Evolutionary conservation across 768 basidiomycete genomes (phyloP).

Genomic region (Russula compacta): DNA sequence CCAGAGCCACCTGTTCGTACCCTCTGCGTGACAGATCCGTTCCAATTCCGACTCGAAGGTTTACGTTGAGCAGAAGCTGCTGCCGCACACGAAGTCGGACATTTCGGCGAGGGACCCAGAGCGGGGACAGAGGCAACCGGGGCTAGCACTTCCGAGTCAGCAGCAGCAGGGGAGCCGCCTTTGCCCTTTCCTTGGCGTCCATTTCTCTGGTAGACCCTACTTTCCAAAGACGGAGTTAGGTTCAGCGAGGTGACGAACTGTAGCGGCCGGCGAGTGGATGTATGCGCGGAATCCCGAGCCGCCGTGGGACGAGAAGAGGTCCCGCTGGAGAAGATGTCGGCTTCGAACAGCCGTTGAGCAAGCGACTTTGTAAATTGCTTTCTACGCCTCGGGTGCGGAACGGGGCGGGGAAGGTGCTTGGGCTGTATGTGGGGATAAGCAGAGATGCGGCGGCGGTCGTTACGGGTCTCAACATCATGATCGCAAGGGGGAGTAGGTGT

Average conservation of each 20-base stretch:
- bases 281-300: conserved; percentile 5
- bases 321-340: conserved; percentile 18
- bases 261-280: conserved; percentile 13
- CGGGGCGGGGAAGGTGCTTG: background rate
- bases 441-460: background rate
- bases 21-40: background rate
- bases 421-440: background rate
- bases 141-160: background rate
- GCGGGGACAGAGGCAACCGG: background rate
- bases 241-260: conserved; percentile 8
- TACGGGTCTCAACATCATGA: background rate
- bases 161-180: background rate
- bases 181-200: background rate
- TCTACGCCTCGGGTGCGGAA: conserved; percentile 1
- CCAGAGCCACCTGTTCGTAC: background rate
- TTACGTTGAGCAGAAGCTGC: background rate
- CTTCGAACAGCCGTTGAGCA: conserved; percentile 18
- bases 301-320: background rate
- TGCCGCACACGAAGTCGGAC: background rate
- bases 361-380: conserved; percentile 12
- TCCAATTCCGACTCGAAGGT: background rate
- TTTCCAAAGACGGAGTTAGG: conserved; percentile 1
- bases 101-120: background rate
- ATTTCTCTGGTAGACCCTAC: background rate
- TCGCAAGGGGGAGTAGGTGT: background rate